Evolutionary conservation across 1,284 basidiomycete genomes (phyloP), one percentile per base, ranked within the genome.

Genomic region (Cyathus olla): DNA sequence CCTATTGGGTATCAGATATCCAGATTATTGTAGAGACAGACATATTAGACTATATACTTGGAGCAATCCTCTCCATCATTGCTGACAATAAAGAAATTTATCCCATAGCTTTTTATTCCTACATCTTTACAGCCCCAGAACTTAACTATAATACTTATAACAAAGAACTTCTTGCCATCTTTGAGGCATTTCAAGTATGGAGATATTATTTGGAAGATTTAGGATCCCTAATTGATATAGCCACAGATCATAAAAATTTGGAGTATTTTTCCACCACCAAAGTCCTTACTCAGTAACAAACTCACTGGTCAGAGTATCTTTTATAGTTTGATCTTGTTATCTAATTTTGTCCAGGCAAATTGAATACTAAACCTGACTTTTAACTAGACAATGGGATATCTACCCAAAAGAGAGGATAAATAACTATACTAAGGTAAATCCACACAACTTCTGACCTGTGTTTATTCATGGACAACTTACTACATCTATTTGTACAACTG

Each of bases 61-160:
- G 62, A 5, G 63, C 62, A 5, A 72, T 75, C 50, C 50, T 66
- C 5, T 71, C 69, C 4, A 60, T 62, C 24, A 40, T 22, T 3
- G 31, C 39, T 22, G 26, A 51, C 19, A 52, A 63, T 29, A 54
- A 63, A 10, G 60, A 68, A 15, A 60, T 71, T n/a, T 68, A 69
- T 37, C 80, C 79, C 6, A 64, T 82, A 2, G 75, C 69, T 0
- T 80, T 79, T 65, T 64, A 73, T 28, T 80, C 77, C 8, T 61
- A 69, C 2, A 73, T 67, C 15, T 61, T 83, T 22, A 40, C 52
- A 1, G 55, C 72, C 0, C 64, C 79, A 0, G 77, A 86, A 60
- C 57, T 72, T 10, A 85, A 85, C 60, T 85, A 83, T 64, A 69
- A 74, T 19, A 73, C 76, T n/a, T 74, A 82, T 58, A 73, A 84